These are phyloP conservation scores for Apiospora phragmitis DNA, from an alignment of 2,329 filamentous ascomycete species.

Conservation along the genomic window DNA sequence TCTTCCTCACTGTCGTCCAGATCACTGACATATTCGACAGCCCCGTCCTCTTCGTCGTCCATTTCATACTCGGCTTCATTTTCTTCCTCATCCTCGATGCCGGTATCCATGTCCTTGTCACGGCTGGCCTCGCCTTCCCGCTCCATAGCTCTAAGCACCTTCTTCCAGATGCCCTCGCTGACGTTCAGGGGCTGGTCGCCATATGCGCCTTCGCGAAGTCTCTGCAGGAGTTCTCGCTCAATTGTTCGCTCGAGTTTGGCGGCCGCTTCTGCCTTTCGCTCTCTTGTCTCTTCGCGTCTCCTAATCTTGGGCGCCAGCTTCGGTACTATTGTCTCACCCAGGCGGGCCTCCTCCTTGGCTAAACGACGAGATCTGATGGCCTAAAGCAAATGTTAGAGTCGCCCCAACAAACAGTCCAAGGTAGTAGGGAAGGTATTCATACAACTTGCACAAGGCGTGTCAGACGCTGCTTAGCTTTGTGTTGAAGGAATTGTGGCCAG, in stretches of 20 bases:
- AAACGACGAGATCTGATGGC: constrained; percentile 46
- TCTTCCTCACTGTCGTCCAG: constrained; percentile 82
- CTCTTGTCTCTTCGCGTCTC: constrained; percentile 72
- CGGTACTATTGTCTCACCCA: constrained; percentile 86
- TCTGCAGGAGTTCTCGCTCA: constrained; percentile 90
- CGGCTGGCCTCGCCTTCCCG: constrained; percentile 77
- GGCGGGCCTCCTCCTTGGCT: constrained; percentile 82
- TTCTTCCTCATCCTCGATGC: constrained; percentile 76
- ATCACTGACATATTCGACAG: constrained; percentile 92
- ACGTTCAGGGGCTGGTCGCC: constrained; percentile 94
- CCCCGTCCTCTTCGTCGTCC: constrained; percentile 64
- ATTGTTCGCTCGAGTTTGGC: constrained; percentile 96
- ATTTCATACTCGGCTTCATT: constrained; percentile 68
- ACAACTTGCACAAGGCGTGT: constrained; percentile 90
- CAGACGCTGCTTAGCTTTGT: constrained; percentile 95
- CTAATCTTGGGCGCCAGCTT: constrained; percentile 89
- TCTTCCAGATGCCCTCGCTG: constrained; percentile 95
- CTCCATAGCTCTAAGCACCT: constrained; percentile 89
- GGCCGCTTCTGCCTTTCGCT: constrained; percentile 75
- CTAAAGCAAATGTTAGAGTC: background rate
- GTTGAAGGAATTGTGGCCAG: constrained; percentile 90
- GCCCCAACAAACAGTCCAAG: background rate
- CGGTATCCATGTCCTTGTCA: constrained; percentile 87
- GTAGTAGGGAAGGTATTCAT: background rate
- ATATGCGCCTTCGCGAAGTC: constrained; percentile 88